Percentiles rank a stretch among this genome's conserved stretches.
phyloP scores from a whole-genome alignment of 1,284 basidiomycete species.

The Porphyrellus sp. region DNA sequence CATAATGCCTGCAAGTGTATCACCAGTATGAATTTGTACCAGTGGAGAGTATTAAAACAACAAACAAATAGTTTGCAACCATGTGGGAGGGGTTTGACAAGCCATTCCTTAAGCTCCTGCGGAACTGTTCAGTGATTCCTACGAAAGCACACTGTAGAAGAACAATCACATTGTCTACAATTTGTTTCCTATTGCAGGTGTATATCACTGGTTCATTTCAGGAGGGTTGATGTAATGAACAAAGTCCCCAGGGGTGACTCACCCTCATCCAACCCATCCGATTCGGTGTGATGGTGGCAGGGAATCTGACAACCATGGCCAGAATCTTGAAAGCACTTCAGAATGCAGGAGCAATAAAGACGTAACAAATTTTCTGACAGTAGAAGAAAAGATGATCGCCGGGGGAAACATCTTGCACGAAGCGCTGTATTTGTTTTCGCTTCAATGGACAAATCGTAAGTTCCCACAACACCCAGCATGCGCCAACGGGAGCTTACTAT shows the following conservation, averaged over 20 bases:
- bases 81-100: conserved; percentile 41
- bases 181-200: conserved; percentile 19
- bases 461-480: background rate
- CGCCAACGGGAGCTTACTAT: conserved; percentile 25
- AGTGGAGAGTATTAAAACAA: background rate
- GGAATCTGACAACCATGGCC: conserved; percentile 36
- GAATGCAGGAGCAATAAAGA: background rate
- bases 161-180: conserved; percentile 39
- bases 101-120: conserved; percentile 38
- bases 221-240: background rate
- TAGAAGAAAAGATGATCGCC: conserved; percentile 42
- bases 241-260: background rate
- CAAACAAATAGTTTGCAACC: conserved; percentile 41
- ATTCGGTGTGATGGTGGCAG: conserved; percentile 32
- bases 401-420: conserved; percentile 30
- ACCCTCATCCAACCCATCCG: conserved; percentile 42
- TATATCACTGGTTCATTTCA: conserved; percentile 21
- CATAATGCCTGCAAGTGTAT: conserved; percentile 25
- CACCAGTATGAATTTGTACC: background rate
- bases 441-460: conserved; percentile 15
- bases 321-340: conserved; percentile 27
- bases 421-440: conserved; percentile 32
- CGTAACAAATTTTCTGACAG: conserved; percentile 26
- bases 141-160: background rate
- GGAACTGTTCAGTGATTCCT: background rate